Evolutionary conservation across 495 filamentous ascomycete genomes (phyloP).

Genomic region (Aspergillus campestris): DNA sequence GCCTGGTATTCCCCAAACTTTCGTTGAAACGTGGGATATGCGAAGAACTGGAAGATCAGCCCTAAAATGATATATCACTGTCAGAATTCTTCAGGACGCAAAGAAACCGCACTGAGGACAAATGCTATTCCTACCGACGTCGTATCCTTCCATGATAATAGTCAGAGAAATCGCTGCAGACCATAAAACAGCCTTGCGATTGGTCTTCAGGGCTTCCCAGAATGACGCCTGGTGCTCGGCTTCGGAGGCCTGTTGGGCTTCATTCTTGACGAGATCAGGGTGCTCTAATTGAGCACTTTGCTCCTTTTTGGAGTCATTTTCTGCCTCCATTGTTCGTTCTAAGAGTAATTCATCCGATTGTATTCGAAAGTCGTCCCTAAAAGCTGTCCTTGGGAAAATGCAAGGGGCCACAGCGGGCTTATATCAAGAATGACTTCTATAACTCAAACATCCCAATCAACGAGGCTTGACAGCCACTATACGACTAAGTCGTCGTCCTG

Average conservation of each 20-base stretch:
- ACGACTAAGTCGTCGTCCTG: too few relatives aligned
- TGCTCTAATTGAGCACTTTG: conserved; percentile 5
- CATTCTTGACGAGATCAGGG: conserved; percentile 10
- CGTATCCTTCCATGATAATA: conserved; percentile 47
- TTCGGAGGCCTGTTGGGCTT: conserved; percentile 25
- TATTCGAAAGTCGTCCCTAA: too few relatives aligned
- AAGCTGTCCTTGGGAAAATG: too few relatives aligned
- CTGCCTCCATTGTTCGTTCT: conserved; percentile 1
- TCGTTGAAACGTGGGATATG: conserved; percentile 26
- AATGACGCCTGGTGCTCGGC: conserved; percentile 25
- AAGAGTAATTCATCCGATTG: too few relatives aligned
- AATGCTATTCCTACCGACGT: conserved; percentile 17
- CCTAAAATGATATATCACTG: not conserved
- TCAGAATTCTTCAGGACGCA: too few relatives aligned
- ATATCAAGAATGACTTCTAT: too few relatives aligned
- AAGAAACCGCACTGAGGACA: too few relatives aligned
- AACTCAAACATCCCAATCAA: too few relatives aligned
- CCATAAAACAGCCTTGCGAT: conserved; percentile 44
- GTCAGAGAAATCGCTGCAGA: conserved; percentile 35
- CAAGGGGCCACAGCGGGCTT: too few relatives aligned
- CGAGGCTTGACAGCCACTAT: too few relatives aligned
- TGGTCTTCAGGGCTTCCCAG: conserved; percentile 26
- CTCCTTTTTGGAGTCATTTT: not conserved
- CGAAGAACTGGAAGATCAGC: conserved; percentile 35
- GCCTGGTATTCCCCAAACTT: conserved; percentile 27